Conservation (phyloP, 495 filamentous ascomycete genomes). For the Annulohypoxylon stygium region DNA sequence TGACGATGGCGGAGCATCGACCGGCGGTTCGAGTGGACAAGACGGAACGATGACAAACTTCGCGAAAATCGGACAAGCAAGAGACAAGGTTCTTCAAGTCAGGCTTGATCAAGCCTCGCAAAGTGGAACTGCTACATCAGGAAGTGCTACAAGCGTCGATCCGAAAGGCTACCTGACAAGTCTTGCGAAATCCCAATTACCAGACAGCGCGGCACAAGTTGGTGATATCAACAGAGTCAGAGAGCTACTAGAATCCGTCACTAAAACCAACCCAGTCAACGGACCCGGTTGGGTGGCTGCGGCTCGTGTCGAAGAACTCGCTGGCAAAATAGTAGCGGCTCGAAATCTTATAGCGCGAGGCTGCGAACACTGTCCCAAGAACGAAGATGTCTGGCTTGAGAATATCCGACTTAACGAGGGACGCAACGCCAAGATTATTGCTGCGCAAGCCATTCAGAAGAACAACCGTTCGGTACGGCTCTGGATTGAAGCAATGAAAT, state of each 20-base stretch:
- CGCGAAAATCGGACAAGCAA: conserved; percentile 94
- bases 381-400: conserved; percentile 95
- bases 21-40: conserved; percentile 61
- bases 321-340: conserved; percentile 89
- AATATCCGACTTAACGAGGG: conserved; percentile 92
- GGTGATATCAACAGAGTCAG: conserved; percentile 97
- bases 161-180: conserved; percentile 96
- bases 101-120: conserved; percentile 89
- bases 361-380: conserved; percentile 90
- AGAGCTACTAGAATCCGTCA: conserved; percentile 92
- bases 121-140: conserved; percentile 74
- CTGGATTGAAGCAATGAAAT: conserved; percentile 94
- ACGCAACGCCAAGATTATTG: conserved; percentile 94
- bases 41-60: conserved; percentile 98
- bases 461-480: conserved; percentile 90
- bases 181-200: conserved; percentile 80
- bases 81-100: conserved; percentile 93
- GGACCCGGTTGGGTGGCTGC: conserved; percentile 97
- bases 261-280: conserved; percentile 94
- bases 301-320: conserved; percentile 90
- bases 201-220: conserved; percentile 83
- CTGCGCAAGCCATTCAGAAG: conserved; percentile 90
- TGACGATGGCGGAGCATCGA: conserved; percentile 75
- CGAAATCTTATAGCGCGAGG: conserved; percentile 86
- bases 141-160: conserved; percentile 92